Percentiles rank a stretch among this genome's conserved stretches.
Conservation (phyloP, 495 filamentous ascomycete genomes). For the Neurospora discreta region DNA sequence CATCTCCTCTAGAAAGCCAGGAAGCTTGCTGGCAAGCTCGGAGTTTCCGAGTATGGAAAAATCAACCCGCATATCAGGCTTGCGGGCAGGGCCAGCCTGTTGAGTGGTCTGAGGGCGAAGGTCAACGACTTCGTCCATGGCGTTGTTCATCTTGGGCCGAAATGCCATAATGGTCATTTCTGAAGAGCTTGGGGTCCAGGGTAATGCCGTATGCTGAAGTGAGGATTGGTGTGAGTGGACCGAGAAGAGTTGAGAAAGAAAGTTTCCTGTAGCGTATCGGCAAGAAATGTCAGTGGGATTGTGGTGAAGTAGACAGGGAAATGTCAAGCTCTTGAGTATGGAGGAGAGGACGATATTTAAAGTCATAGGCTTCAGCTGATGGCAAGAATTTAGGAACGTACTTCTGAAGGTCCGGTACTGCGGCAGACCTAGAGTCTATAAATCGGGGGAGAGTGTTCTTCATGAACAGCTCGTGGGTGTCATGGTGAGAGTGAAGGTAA, state of each 20-base stretch:
- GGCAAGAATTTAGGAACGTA: background rate
- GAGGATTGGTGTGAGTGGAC: background rate
- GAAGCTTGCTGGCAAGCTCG: constrained; percentile 12
- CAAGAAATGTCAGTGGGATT: background rate
- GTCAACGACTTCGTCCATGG: constrained; percentile 16
- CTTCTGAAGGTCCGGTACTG: too few relatives aligned
- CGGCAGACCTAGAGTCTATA: too few relatives aligned
- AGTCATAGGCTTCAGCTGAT: background rate
- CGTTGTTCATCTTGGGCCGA: constrained; percentile 2
- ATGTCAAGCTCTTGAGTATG: background rate
- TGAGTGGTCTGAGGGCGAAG: constrained; percentile 3
- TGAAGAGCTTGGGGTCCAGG: background rate
- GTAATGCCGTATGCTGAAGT: background rate
- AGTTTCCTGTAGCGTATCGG: background rate
- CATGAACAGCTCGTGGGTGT: background rate
- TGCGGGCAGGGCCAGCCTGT: background rate
- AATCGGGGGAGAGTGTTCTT: background rate
- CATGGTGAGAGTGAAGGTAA: background rate
- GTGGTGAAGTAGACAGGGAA: background rate
- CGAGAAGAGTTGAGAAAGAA: background rate
- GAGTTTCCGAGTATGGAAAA: constrained; percentile 11
- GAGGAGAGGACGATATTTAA: background rate
- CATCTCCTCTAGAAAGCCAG: constrained; percentile 19
- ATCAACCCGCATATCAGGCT: constrained; percentile 18
- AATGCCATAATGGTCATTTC: background rate